Percentiles rank a stretch among this genome's conserved stretches.
Conservation (phyloP, 2,329 filamentous ascomycete species). For the Cylindrodendrum hubeiense region DNA sequence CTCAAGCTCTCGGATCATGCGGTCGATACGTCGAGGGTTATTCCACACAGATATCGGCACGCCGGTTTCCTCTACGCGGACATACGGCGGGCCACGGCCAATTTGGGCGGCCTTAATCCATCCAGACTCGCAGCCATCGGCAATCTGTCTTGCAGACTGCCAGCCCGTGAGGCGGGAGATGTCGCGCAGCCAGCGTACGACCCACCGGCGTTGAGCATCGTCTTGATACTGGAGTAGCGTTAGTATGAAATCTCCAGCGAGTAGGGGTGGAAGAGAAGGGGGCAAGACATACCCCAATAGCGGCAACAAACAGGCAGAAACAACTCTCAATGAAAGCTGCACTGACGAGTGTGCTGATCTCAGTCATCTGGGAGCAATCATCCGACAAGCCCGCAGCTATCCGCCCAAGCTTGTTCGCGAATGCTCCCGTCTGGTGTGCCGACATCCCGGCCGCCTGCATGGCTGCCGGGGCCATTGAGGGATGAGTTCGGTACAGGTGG, state of each 20-base stretch:
- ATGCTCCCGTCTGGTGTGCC: slow-evolving; percentile 76
- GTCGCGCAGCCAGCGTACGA: slow-evolving; percentile 78
- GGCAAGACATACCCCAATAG: slow-evolving; percentile 69
- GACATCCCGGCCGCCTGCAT: slow-evolving; percentile 88
- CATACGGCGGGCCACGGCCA: slow-evolving; percentile 82
- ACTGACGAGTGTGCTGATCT: slow-evolving; percentile 82
- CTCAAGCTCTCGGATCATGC: slow-evolving; percentile 62
- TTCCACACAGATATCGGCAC: slow-evolving; percentile 59
- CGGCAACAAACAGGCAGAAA: slow-evolving; percentile 89
- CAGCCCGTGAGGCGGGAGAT: slow-evolving; percentile 87
- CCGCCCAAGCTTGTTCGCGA: slow-evolving; percentile 81
- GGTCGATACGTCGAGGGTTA: slow-evolving; percentile 64
- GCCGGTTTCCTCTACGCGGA: slow-evolving; percentile 56
- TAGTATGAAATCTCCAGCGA: slow-evolving; percentile 22
- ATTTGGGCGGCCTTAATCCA: slow-evolving; percentile 83
- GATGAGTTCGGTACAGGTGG: slow-evolving; percentile 84
- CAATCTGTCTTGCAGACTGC: slow-evolving; percentile 86
- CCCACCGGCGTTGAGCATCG: slow-evolving; percentile 80
- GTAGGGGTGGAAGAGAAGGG: neutral
- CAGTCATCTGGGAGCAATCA: slow-evolving; percentile 62
- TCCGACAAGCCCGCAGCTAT: slow-evolving; percentile 81
- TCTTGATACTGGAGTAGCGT: slow-evolving; percentile 72
- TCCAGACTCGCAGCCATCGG: slow-evolving; percentile 83
- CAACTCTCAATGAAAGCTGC: slow-evolving; percentile 86
- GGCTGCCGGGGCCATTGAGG: slow-evolving; percentile 89